Base-by-base conservation (phyloP, 345 rosid species). In the Streptanthus diversifolius region DNA sequence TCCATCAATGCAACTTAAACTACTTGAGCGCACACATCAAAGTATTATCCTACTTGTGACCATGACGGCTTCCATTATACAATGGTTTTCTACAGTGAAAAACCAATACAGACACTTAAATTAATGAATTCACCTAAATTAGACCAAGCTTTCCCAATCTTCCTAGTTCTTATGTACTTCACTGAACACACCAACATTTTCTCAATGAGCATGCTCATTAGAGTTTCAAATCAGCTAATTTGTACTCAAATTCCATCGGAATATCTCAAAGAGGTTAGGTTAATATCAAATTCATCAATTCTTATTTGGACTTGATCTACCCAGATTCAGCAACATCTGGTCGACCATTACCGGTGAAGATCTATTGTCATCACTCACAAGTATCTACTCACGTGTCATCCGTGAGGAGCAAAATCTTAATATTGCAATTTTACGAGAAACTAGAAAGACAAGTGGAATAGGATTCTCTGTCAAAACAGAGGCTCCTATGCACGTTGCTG, bases 91-190 rank as follows among this genome's bases (percentile, higher is more conserved):
- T 29, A 51, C 9, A 21, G 3, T 4, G 11, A 36, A 11, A 29
- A 33, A 33, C 13, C 35, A 19, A 37, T 24, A 8, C 47, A 4
- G 37, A 25, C 17, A 37, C 19, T 8, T 5, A 10, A 1, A 3
- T 8, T 68, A 41, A 32, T 60, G 27, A 67, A 61, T 37, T 62
- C 64, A 69, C 76, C 63, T 41, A 77, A 33, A 43, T 9, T 41
- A n/a, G 24, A 63, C 61, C 13, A 33, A 59, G 37, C 14, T 36
- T n/a, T 59, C 35, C 18, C 18, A 48, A 48, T 48, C 15, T 36
- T 61, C 36, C 37, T n/a, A n/a, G n/a, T n/a, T n/a, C n/a, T n/a
- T 60, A 29, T 51, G 4, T 37, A 49, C 8, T 49, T 51, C 33
- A 61, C 7, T 21, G 1, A 49, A n/a, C 8, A 22, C 9, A 25